A percentile compares a stretch with the other conserved stretches of the same genome.
Conservation (phyloP, 768 basidiomycete species). For the Tulasnella sp. region DNA sequence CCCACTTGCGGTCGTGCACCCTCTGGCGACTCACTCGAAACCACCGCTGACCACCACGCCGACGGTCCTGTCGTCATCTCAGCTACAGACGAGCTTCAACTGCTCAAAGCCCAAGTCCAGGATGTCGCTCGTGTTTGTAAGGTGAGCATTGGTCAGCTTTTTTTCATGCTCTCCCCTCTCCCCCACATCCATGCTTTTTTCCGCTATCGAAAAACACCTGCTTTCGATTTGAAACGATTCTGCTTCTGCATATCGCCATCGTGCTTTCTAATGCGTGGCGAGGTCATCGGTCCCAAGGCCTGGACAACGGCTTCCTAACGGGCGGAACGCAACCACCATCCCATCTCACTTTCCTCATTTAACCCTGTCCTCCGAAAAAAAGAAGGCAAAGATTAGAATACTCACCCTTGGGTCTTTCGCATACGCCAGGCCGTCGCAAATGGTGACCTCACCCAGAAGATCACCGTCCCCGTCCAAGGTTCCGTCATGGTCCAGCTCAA, state of each 20-base stretch:
- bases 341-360: background rate
- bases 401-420: background rate
- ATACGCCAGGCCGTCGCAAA: slow-evolving; percentile 51
- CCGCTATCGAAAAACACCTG: background rate
- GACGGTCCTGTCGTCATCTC: slow-evolving; percentile 48
- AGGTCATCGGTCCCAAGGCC: background rate
- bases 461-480: slow-evolving; percentile 69
- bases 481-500: slow-evolving; percentile 75
- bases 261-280: background rate
- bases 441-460: slow-evolving; percentile 70
- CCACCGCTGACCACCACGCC: slow-evolving; percentile 31
- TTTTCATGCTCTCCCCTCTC: background rate
- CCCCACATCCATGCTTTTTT: background rate
- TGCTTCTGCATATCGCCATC: background rate
- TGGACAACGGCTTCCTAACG: no score
- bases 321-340: background rate
- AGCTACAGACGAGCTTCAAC: slow-evolving; percentile 65
- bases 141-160: slow-evolving; percentile 25
- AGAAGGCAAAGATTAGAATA: background rate
- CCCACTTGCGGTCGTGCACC: slow-evolving; percentile 39
- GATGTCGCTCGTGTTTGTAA: slow-evolving; percentile 74
- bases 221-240: background rate
- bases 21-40: background rate
- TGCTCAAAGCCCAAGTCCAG: slow-evolving; percentile 79
- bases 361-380: background rate